phyloP scores from a whole-genome alignment of 139 green algal species.

The Pycnococcus provasolii region DNA sequence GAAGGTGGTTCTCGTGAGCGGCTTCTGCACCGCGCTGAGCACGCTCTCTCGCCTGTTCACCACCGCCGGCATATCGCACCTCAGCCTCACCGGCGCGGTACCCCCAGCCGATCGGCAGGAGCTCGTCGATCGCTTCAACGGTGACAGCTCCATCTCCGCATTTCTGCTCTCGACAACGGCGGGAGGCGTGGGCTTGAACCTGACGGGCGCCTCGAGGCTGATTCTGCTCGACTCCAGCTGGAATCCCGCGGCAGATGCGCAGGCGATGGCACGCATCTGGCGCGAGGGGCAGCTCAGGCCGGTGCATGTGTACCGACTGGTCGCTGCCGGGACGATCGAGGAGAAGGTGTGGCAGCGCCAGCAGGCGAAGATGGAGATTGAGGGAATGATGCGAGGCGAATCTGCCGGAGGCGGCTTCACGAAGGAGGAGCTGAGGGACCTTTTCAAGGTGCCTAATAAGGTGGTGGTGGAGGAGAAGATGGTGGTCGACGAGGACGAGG shows the following conservation, averaged over 20 bases:
- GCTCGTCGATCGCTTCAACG: slow-evolving; percentile 27
- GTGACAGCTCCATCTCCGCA: slow-evolving; percentile 36
- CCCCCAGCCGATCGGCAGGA: not conserved
- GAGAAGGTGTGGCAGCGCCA: slow-evolving; percentile 85
- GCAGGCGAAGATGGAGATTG: slow-evolving; percentile 57
- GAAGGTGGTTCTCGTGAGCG: slow-evolving; percentile 10
- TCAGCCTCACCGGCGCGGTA: slow-evolving; percentile 9
- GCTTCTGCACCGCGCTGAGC: slow-evolving; percentile 3
- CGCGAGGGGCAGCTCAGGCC: slow-evolving; percentile 65
- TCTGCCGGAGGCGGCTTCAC: slow-evolving; percentile 36
- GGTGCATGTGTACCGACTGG: slow-evolving; percentile 63
- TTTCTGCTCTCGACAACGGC: slow-evolving; percentile 75
- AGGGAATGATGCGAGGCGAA: slow-evolving; percentile 27
- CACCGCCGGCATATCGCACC: not conserved
- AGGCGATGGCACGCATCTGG: slow-evolving; percentile 75
- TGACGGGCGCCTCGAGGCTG: slow-evolving; percentile 56
- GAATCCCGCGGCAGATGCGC: slow-evolving; percentile 46
- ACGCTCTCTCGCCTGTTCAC: not conserved
- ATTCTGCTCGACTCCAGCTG: slow-evolving; percentile 56
- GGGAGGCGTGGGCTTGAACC: slow-evolving; percentile 77
- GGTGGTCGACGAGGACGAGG: not conserved
- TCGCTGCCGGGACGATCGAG: slow-evolving; percentile 71
- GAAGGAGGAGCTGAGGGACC: slow-evolving; percentile 52
- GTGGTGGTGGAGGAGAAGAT: too few relatives aligned
- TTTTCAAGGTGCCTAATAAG: slow-evolving; percentile 40